Percentiles rank a stretch among this genome's conserved stretches.
Evolutionary conservation across 75 land plant species (phyloP).

Genomic region (Sequoia sempervirens): DNA sequence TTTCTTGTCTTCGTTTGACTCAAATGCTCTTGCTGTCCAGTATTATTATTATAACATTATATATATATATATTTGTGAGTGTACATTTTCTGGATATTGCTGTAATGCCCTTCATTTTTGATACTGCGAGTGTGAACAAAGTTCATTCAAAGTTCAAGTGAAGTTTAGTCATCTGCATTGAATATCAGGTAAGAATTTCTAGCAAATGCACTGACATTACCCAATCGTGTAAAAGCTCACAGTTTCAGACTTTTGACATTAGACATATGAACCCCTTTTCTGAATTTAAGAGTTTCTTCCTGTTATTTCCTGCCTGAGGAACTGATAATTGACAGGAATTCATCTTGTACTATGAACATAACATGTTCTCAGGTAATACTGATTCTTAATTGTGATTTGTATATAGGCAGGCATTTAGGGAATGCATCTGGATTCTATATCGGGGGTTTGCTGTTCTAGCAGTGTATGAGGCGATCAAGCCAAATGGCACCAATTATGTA

Average conservation of each 20-base stretch:
- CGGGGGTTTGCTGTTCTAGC: neutral
- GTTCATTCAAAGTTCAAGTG: neutral
- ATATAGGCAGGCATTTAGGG: neutral
- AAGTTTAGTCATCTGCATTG: neutral
- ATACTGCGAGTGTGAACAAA: neutral
- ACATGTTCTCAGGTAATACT: neutral
- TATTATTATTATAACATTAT: neutral
- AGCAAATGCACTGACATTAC: neutral
- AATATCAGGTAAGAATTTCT: neutral
- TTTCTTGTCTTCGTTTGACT: neutral
- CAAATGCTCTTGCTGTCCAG: neutral
- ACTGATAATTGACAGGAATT: neutral
- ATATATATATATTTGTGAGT: neutral
- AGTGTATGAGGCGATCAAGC: neutral
- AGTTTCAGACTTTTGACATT: neutral
- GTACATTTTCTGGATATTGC: neutral
- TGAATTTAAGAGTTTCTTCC: neutral
- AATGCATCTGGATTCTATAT: neutral
- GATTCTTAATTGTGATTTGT: neutral
- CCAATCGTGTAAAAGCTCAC: neutral
- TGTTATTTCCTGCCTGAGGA: neutral
- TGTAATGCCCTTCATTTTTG: neutral
- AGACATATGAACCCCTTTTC: neutral
- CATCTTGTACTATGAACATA: neutral
- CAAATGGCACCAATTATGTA: neutral